Percentiles rank a stretch among this genome's conserved stretches.
These are phyloP conservation scores for Aspergillus sp. DNA, from an alignment of 2,329 filamentous ascomycete species.

Conservation along the genomic window DNA sequence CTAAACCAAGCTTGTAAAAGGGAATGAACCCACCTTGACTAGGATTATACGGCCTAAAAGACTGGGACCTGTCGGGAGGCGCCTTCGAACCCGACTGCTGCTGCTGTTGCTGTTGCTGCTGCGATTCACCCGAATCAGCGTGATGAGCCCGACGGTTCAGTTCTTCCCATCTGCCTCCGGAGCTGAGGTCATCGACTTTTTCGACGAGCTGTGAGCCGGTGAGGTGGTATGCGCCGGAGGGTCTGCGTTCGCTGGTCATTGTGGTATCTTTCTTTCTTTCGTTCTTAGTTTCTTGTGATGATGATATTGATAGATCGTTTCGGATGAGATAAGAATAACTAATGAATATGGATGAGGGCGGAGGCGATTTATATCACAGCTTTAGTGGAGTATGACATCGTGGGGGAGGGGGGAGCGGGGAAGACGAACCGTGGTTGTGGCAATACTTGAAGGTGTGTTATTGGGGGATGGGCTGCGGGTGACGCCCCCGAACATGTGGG, in stretches of 20 bases:
- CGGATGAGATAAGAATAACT: too few relatives aligned
- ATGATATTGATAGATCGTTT: background rate
- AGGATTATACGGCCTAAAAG: background rate
- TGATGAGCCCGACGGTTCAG: background rate
- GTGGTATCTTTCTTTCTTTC: background rate
- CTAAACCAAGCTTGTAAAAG: too few relatives aligned
- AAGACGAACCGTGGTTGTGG: background rate
- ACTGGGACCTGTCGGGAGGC: background rate
- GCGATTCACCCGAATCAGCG: background rate
- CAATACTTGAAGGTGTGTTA: background rate
- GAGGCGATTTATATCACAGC: background rate
- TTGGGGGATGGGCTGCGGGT: background rate
- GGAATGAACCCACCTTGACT: background rate
- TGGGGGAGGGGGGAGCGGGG: background rate
- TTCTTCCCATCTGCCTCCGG: background rate
- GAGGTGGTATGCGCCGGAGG: slow-evolving; percentile 4
- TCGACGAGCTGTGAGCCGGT: slow-evolving; percentile 3
- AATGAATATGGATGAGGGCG: background rate
- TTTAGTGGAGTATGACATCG: background rate
- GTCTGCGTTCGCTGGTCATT: background rate
- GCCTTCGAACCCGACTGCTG: background rate
- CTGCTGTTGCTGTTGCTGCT: background rate
- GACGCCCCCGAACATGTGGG: background rate
- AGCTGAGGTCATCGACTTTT: background rate
- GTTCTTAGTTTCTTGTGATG: background rate